Evolutionary conservation across 805 yeast genomes (phyloP).

Genomic region (Tetrapisispora iriomotensis): DNA sequence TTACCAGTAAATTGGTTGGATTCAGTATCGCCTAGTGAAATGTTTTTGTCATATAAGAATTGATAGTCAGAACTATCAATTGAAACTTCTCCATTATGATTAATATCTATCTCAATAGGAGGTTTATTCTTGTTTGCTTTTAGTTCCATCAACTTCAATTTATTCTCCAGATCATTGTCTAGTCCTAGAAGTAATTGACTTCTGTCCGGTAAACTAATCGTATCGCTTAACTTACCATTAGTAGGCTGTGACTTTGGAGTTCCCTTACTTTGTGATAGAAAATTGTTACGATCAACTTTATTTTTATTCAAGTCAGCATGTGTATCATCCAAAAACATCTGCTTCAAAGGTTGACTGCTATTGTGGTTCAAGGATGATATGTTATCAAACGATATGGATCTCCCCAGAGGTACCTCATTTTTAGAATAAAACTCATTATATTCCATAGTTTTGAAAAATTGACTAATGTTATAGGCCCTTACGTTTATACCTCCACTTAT

Average conservation of each 20-base stretch:
- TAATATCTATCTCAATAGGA: background rate
- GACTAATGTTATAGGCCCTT: too few species aligned
- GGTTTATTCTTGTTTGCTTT: background rate
- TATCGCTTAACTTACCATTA: background rate
- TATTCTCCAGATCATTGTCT: constrained; percentile 18
- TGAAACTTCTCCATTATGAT: background rate
- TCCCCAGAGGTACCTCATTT: too few species aligned
- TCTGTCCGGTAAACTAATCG: background rate
- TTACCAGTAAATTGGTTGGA: background rate
- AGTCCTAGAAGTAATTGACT: constrained; percentile 12
- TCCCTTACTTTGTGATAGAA: constrained; percentile 11
- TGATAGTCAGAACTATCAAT: background rate
- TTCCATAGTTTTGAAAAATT: too few species aligned
- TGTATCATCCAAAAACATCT: background rate
- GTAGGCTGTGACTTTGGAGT: too few species aligned
- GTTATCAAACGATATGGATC: constrained; percentile 3
- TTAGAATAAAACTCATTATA: too few species aligned
- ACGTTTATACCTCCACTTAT: too few species aligned
- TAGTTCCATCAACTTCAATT: constrained; percentile 9
- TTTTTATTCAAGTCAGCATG: background rate
- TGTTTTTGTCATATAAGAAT: background rate
- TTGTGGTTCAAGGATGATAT: background rate
- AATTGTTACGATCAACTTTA: background rate
- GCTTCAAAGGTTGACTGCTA: background rate
- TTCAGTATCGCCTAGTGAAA: background rate